A percentile compares a stretch with the other conserved stretches of the same genome.
These are phyloP conservation scores for Syzygium aromaticum DNA, from an alignment of 345 rosid species.

Conservation along the genomic window DNA sequence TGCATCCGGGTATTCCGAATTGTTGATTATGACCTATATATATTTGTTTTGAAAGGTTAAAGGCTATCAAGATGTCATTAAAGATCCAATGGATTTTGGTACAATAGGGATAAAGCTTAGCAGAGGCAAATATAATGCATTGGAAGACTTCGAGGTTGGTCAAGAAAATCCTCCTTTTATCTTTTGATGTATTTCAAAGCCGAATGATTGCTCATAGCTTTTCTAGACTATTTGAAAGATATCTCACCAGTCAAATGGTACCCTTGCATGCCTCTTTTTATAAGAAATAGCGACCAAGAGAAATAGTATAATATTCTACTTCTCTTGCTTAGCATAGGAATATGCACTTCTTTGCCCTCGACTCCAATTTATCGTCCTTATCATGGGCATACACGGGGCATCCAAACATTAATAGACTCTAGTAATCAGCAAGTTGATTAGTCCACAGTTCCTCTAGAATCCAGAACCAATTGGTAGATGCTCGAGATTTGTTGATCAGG, in stretches of 20 bases:
- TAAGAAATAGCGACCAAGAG: not conserved
- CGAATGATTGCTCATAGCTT: not conserved
- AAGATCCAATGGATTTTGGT: slow-evolving; percentile 28
- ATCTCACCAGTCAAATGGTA: not conserved
- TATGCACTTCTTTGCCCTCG: not conserved
- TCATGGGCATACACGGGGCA: not conserved
- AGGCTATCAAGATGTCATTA: slow-evolving; percentile 14
- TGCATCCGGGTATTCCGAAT: not conserved
- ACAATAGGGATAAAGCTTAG: slow-evolving; percentile 16
- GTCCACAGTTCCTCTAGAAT: not conserved
- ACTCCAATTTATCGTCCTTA: not conserved
- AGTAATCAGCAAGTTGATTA: not conserved
- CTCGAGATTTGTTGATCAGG: not conserved
- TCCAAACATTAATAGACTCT: not conserved
- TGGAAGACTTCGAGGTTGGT: slow-evolving; percentile 23
- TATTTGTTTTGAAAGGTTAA: slow-evolving; percentile 15
- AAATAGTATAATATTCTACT: not conserved
- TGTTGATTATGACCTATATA: not conserved
- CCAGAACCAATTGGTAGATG: not conserved
- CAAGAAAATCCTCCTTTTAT: not conserved
- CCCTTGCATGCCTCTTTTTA: not conserved
- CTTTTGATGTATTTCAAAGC: not conserved
- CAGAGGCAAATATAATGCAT: slow-evolving; percentile 9
- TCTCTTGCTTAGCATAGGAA: not conserved
- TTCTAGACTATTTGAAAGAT: not conserved